Percentiles rank a stretch among this genome's conserved stretches.
These are phyloP conservation scores for Chrysanthemum seticuspe DNA, from an alignment of 129 eudicot genomes.

Conservation along the genomic window DNA sequence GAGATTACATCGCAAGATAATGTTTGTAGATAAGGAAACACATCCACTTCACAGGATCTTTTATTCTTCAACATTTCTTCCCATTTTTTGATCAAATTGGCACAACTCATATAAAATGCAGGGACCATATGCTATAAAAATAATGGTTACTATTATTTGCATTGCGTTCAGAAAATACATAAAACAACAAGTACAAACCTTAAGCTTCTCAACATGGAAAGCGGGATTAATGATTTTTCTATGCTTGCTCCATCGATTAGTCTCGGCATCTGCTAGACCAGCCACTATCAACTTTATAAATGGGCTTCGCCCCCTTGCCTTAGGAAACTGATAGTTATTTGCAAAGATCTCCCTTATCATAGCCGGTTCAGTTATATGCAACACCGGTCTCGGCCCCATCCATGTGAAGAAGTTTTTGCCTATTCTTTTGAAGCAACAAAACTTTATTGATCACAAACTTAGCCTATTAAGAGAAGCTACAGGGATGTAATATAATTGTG, in stretches of 20 bases:
- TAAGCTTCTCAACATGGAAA: slow-evolving; percentile 43
- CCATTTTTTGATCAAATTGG: slow-evolving; percentile 26
- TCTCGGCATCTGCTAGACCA: slow-evolving; percentile 19
- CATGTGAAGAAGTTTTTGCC: slow-evolving; percentile 32
- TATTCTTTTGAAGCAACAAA: background rate
- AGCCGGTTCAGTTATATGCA: slow-evolving; percentile 27
- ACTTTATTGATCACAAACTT: too few relatives aligned
- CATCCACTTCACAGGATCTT: slow-evolving; percentile 32
- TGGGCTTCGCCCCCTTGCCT: slow-evolving; percentile 21
- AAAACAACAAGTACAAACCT: slow-evolving; percentile 20
- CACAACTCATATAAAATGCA: slow-evolving; percentile 26
- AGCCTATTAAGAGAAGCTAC: too few relatives aligned
- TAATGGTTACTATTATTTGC: background rate
- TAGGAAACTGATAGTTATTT: slow-evolving; percentile 25
- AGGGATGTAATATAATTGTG: too few relatives aligned
- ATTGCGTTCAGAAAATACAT: background rate
- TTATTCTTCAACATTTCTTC: background rate
- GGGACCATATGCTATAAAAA: slow-evolving; percentile 26
- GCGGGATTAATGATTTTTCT: slow-evolving; percentile 47
- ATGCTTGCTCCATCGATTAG: slow-evolving; percentile 39
- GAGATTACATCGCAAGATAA: slow-evolving; percentile 26
- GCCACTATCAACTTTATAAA: slow-evolving; percentile 18
- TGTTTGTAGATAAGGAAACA: slow-evolving; percentile 25
- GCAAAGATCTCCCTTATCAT: slow-evolving; percentile 23
- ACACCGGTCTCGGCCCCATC: slow-evolving; percentile 27